phyloP scores from a whole-genome alignment of 176 grass and related monocot genomes.

The Luzula sylvatica region DNA sequence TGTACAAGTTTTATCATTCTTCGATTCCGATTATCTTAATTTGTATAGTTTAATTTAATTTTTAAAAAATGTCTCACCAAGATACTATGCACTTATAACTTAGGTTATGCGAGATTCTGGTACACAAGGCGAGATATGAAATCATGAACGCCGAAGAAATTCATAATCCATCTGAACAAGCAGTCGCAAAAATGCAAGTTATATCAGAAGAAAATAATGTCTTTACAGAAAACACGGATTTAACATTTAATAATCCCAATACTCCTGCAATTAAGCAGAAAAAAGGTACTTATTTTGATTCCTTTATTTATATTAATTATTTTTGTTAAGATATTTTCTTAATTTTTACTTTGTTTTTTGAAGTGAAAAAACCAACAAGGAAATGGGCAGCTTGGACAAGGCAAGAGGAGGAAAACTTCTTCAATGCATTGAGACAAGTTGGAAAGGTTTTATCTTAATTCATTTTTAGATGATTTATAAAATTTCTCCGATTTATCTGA shows the following conservation, averaged over 20 bases:
- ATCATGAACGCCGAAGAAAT: background rate
- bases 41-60: no score
- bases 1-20: no score
- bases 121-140: constrained; percentile 1
- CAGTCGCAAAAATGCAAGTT: background rate
- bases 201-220: constrained; percentile 1
- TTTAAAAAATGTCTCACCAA: no score
- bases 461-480: background rate
- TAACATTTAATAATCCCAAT: background rate
- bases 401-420: constrained; percentile 93
- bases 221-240: background rate
- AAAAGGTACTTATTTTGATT: background rate
- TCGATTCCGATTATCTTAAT: no score
- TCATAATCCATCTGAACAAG: constrained; percentile 8
- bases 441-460: constrained; percentile 60
- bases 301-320: background rate
- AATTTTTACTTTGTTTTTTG: constrained; percentile 3
- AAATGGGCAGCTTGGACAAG: constrained; percentile 97
- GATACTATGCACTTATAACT: background rate
- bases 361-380: constrained; percentile 51
- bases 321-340: constrained; percentile 5
- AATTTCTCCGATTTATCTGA: constrained; percentile 17
- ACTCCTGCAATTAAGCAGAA: constrained; percentile 14
- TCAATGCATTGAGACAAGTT: constrained; percentile 97
- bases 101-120: constrained; percentile 2